A percentile compares a stretch with the other conserved stretches of the same genome.
Evolutionary conservation across 805 yeast species (phyloP).

Genomic region (Ogataea wickerhamii): DNA sequence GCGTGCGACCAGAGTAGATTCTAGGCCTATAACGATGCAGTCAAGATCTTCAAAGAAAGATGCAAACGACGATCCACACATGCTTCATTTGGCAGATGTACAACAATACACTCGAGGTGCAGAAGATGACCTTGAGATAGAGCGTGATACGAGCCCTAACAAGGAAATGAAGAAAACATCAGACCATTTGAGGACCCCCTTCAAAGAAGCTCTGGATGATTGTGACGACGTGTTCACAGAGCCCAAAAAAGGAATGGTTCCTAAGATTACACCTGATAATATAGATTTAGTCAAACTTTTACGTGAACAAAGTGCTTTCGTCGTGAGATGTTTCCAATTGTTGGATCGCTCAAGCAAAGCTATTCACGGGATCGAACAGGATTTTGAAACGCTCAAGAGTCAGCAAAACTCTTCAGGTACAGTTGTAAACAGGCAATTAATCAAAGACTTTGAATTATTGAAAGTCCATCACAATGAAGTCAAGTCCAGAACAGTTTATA

Average conservation of each 20-base stretch:
- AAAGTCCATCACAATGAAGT: conserved; percentile 1
- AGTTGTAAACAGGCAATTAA: background rate
- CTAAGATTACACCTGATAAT: background rate
- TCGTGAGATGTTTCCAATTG: background rate
- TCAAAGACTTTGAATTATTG: background rate
- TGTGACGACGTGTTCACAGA: background rate
- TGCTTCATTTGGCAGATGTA: too few species aligned
- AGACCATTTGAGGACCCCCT: background rate
- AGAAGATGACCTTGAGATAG: too few species aligned
- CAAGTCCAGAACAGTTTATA: background rate
- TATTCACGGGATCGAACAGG: background rate
- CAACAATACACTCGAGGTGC: too few species aligned
- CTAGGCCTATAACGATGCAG: background rate
- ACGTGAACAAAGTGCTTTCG: background rate
- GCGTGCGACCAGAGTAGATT: background rate
- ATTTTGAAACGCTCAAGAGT: background rate
- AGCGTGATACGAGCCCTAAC: background rate
- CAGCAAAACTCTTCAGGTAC: background rate
- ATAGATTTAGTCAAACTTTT: background rate
- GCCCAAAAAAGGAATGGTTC: background rate
- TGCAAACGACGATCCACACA: too few species aligned
- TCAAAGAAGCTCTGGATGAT: background rate
- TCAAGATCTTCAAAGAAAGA: background rate
- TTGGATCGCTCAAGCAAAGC: background rate
- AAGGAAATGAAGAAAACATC: background rate